A percentile compares a stretch with the other conserved stretches of the same genome.
Evolutionary conservation across 192 early-diverging fungal genomes (phyloP).

Genomic region (Pilaira anomala): DNA sequence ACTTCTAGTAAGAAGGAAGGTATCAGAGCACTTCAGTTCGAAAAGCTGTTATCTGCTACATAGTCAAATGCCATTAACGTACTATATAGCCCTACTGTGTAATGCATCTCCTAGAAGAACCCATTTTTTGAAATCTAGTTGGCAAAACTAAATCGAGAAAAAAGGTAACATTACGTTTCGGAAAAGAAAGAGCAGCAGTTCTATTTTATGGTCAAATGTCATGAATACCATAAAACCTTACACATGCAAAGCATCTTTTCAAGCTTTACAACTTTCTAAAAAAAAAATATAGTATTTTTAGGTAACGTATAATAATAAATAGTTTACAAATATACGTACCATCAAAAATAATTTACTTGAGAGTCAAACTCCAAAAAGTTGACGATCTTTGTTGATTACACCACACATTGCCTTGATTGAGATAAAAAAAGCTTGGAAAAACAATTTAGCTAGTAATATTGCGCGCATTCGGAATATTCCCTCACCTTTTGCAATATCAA

Average conservation of each 20-base stretch:
- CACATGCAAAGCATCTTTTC: not conserved
- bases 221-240: conserved; percentile 4
- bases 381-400: not conserved
- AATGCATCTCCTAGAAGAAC: not conserved
- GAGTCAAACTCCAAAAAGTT: not conserved
- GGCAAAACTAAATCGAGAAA: conserved; percentile 1
- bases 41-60: too few relatives aligned
- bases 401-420: not conserved
- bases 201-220: conserved; percentile 4
- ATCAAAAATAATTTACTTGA: not conserved
- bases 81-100: not conserved
- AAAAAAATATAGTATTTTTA: not conserved
- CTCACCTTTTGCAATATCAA: too few relatives aligned
- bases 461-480: not conserved
- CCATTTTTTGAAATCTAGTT: not conserved
- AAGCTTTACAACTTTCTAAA: not conserved
- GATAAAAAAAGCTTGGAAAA: not conserved
- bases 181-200: conserved; percentile 1
- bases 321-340: not conserved
- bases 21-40: too few relatives aligned
- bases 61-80: not conserved
- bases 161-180: conserved; percentile 1
- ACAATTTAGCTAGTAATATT: not conserved
- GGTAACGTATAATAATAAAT: not conserved
- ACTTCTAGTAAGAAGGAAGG: too few relatives aligned